Base-by-base conservation (phyloP, 345 rosid genomes). In the Isatis tinctoria region DNA sequence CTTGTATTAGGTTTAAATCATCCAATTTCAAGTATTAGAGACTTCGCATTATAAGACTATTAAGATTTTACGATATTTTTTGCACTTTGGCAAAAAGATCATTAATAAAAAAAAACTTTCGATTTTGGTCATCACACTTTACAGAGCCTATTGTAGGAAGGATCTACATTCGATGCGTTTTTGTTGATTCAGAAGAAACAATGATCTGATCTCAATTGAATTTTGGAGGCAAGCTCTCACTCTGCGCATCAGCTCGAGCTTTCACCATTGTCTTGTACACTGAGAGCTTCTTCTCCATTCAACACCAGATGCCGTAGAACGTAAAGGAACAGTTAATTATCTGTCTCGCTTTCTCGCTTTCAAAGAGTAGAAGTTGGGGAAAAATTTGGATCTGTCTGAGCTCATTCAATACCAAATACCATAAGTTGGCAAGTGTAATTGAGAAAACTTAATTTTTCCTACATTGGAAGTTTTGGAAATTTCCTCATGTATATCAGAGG, bases 201-300 rank as follows among this genome's bases (percentile, higher is more conserved):
- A 74, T 37, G 74, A 67, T 74, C 78, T 67, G 74, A 51, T 65
- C 66, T 74, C 78, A 65, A 9, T 65, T 67, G 44, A 48, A 35
- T 47, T 72, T 26, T 11, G 4, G 11, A 1, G 52, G 12, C 14
- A 41, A 73, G 73, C 73, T 74, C 60, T 30, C 60, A 58, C 67
- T 58, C 67, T 48, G 57, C 40, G 51, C 39, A 57, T 57, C 65
- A 22, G 16, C 72, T 74, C 60, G 32, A 56, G 39, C 77, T 3
- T 45, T 67, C 56, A 20, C 54, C 68, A 74, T 67, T 60, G 67
- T 73, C 53, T 66, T 67, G 30, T 67, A 3, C 53, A 48, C 26
- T 57, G 22, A 47, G 52, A 66, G 60, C 60, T 73, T 57, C 49
- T 64, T 41, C 76, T 54, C 37, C 17, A 10, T 63, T 73, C 33